Evolutionary conservation across 2,329 filamentous ascomycete genomes (phyloP).

Genomic region (Diaporthe citriasiana): DNA sequence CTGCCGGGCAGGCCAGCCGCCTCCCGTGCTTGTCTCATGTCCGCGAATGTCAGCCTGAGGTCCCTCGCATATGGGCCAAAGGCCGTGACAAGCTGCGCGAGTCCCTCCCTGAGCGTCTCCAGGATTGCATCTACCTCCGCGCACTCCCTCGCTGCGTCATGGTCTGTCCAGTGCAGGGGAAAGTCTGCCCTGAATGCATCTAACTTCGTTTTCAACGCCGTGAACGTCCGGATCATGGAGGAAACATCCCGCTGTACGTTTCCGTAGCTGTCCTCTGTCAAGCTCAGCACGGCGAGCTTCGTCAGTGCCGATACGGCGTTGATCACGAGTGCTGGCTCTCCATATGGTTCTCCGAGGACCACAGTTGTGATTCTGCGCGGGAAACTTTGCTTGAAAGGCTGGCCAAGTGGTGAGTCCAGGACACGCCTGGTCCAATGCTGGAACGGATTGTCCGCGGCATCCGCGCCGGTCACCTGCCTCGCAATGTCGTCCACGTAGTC

Average conservation of each 20-base stretch:
- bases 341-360: slow-evolving; percentile 81
- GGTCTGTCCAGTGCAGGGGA: slow-evolving; percentile 84
- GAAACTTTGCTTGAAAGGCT: slow-evolving; percentile 79
- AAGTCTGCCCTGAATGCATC: slow-evolving; percentile 74
- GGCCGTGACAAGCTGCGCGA: slow-evolving; percentile 75
- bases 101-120: slow-evolving; percentile 72
- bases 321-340: slow-evolving; percentile 76
- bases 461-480: slow-evolving; percentile 64
- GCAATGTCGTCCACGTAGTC: slow-evolving; percentile 67
- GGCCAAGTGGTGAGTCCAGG: slow-evolving; percentile 70
- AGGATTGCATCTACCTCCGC: slow-evolving; percentile 81
- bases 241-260: slow-evolving; percentile 88
- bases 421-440: slow-evolving; percentile 62
- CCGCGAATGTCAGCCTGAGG: slow-evolving; percentile 77
- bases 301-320: slow-evolving; percentile 80
- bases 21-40: slow-evolving; percentile 81
- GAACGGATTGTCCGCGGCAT: slow-evolving; percentile 64
- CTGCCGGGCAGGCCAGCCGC: slow-evolving; percentile 56
- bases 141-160: slow-evolving; percentile 67
- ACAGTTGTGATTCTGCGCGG: slow-evolving; percentile 74
- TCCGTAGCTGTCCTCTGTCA: slow-evolving; percentile 86
- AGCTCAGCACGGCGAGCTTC: slow-evolving; percentile 77
- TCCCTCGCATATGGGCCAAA: slow-evolving; percentile 83
- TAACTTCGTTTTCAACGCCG: slow-evolving; percentile 75
- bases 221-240: slow-evolving; percentile 80